Evolutionary conservation across 2,329 filamentous ascomycete genomes (phyloP).

Genomic region (Xylaria sp.): DNA sequence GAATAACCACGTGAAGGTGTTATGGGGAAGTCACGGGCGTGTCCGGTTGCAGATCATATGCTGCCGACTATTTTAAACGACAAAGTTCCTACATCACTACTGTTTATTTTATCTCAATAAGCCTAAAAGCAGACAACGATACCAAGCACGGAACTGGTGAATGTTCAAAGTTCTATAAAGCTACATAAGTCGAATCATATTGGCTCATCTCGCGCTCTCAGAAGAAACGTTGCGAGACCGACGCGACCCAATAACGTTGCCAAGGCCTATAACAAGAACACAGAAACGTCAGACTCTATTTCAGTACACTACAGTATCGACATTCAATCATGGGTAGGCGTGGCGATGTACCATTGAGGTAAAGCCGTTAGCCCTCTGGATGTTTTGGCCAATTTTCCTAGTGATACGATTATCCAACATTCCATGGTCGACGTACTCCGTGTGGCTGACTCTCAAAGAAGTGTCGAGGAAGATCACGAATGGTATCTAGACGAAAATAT

Average conservation of each 20-base stretch:
- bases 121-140: neutral
- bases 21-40: conserved; percentile 21
- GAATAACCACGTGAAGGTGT: conserved; percentile 27
- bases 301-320: neutral
- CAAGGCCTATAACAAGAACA: neutral
- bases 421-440: neutral
- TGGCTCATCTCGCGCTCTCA: neutral
- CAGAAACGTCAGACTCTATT: neutral
- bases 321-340: neutral
- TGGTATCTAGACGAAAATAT: neutral
- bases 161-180: neutral
- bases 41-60: conserved; percentile 11
- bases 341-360: neutral
- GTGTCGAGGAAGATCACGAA: neutral
- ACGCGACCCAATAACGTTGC: neutral
- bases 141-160: neutral
- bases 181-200: neutral
- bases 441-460: neutral
- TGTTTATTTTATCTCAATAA: neutral
- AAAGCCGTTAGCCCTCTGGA: neutral
- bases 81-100: neutral
- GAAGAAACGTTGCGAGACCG: neutral
- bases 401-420: neutral
- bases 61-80: conserved; percentile 27
- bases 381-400: neutral